A percentile compares a stretch with the other conserved stretches of the same genome.
These are phyloP conservation scores for Ustanciosporium gigantosporum DNA, from an alignment of 1,284 basidiomycete species.

Conservation along the genomic window DNA sequence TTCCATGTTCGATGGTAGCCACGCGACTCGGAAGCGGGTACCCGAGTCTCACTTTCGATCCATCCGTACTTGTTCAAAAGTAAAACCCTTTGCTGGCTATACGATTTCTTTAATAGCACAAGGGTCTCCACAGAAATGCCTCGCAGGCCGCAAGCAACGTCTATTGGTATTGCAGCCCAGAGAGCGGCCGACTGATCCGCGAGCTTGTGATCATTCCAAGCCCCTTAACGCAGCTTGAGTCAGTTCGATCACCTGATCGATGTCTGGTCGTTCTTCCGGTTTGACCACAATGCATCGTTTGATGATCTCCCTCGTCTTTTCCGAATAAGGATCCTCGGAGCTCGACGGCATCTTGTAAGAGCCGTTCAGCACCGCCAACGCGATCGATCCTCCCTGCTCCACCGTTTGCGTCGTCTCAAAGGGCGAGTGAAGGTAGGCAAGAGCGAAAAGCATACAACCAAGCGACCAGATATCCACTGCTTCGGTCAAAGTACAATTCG, in stretches of 20 bases:
- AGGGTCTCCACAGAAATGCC: too few relatives aligned
- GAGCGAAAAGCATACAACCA: slow-evolving; percentile 56
- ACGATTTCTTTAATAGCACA: too few relatives aligned
- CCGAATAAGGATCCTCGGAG: slow-evolving; percentile 43
- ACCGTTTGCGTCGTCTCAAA: slow-evolving; percentile 60
- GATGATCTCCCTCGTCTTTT: slow-evolving; percentile 53
- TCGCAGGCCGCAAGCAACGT: too few relatives aligned
- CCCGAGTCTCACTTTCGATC: too few relatives aligned
- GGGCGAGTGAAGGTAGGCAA: slow-evolving; percentile 60
- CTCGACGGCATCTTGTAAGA: slow-evolving; percentile 54
- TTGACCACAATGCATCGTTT: slow-evolving; percentile 49
- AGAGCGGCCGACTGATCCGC: too few relatives aligned
- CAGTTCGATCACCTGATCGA: slow-evolving; percentile 48
- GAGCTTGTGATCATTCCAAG: slow-evolving; percentile 27
- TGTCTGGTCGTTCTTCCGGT: slow-evolving; percentile 45
- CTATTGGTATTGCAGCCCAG: too few relatives aligned
- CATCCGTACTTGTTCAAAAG: too few relatives aligned
- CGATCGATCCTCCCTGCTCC: slow-evolving; percentile 60
- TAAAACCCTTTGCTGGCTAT: too few relatives aligned
- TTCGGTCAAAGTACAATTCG: slow-evolving; percentile 54
- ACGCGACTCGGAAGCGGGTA: too few relatives aligned
- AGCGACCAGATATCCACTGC: slow-evolving; percentile 61
- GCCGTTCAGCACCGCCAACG: slow-evolving; percentile 58
- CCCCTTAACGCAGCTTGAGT: slow-evolving; percentile 39
- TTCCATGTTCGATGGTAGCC: too few relatives aligned